These are phyloP conservation scores for Remersonia thermophila DNA, from an alignment of 2,329 filamentous ascomycete species.

Conservation along the genomic window DNA sequence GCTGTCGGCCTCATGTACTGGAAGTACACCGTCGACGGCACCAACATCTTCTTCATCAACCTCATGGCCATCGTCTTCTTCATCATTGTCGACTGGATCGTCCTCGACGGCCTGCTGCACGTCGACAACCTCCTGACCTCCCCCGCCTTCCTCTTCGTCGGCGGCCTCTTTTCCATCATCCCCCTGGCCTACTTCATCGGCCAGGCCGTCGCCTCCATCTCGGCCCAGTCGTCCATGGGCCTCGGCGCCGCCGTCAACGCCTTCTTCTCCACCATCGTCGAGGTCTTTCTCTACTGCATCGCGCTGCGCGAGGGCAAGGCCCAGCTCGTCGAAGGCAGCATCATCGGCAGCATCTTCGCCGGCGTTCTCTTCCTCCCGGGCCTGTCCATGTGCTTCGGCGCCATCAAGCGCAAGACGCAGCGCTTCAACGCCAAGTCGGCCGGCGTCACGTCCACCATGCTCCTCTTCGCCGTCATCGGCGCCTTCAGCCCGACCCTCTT, in stretches of 20 bases:
- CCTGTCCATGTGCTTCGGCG: slow-evolving; percentile 96
- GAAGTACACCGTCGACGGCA: slow-evolving; percentile 98
- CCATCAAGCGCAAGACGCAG: slow-evolving; percentile 94
- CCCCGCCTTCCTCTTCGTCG: slow-evolving; percentile 72
- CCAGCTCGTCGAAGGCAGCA: slow-evolving; percentile 86
- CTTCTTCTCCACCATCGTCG: slow-evolving; percentile 94
- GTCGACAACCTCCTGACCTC: slow-evolving; percentile 65
- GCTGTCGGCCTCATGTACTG: slow-evolving; percentile 92
- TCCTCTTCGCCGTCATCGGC: slow-evolving; percentile 89
- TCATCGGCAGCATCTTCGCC: slow-evolving; percentile 95
- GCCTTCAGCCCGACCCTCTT: slow-evolving; percentile 93
- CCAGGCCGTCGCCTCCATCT: slow-evolving; percentile 95
- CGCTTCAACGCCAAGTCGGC: slow-evolving; percentile 95
- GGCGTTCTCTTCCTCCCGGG: slow-evolving; percentile 91
- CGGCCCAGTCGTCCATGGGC: slow-evolving; percentile 96
- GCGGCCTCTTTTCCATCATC: slow-evolving; percentile 83
- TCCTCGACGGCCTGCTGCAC: slow-evolving; percentile 58
- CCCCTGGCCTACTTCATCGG: slow-evolving; percentile 97
- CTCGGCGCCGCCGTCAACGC: slow-evolving; percentile 94
- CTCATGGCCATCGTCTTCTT: slow-evolving; percentile 88
- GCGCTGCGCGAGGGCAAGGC: slow-evolving; percentile 87
- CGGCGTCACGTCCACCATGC: slow-evolving; percentile 94
- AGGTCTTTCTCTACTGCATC: slow-evolving; percentile 95
- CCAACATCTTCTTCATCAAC: slow-evolving; percentile 98
- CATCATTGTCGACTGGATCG: slow-evolving; percentile 82